Conservation (phyloP, 163 green algal species). For the Volvox carteri region DNA sequence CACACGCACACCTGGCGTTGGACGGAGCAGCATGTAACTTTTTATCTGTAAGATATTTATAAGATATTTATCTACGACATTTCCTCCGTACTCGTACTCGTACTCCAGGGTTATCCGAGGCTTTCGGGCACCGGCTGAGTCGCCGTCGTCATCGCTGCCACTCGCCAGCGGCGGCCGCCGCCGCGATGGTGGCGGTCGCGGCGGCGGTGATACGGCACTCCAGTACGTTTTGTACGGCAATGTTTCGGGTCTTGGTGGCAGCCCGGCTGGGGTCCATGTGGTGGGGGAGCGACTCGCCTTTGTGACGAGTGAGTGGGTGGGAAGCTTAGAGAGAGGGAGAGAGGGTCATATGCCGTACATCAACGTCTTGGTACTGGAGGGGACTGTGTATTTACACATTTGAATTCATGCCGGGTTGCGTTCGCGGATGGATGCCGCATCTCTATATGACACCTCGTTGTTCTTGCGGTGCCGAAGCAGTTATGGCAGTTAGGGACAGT, state of each 20-base stretch:
- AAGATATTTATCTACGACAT: no score
- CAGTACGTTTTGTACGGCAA: background rate
- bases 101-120: slow-evolving; percentile 22
- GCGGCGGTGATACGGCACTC: background rate
- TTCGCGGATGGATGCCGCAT: no score
- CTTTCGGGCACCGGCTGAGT: background rate
- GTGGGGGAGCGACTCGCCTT: background rate
- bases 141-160: background rate
- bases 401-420: no score
- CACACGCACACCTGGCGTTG: no score
- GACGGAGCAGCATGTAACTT: background rate
- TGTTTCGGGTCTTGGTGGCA: background rate
- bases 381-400: no score
- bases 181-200: background rate
- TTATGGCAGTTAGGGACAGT: no score
- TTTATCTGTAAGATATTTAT: background rate
- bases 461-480: no score
- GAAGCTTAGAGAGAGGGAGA: no score
- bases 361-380: no score
- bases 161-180: background rate
- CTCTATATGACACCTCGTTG: no score
- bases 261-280: slow-evolving; percentile 19
- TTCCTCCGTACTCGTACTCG: no score
- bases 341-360: no score
- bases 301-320: background rate